Evolutionary conservation across 116 monocot species (phyloP), one percentile per base, ranked within the genome.

Genomic region (Zostera marina): DNA sequence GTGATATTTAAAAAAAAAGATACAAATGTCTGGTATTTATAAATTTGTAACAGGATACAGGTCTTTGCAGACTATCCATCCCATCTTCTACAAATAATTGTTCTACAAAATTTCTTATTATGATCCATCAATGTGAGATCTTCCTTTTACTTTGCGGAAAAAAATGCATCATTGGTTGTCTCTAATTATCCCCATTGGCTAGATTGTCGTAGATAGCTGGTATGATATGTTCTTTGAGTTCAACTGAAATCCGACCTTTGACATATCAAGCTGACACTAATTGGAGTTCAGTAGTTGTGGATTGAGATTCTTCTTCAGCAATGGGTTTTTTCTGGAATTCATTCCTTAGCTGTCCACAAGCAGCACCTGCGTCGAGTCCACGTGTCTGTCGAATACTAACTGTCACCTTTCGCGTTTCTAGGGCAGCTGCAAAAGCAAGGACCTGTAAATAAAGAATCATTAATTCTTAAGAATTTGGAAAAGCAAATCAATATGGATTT

Each of bases 291-390:
- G 48, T 16, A 1, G 17, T 17, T 2, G 17, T 17, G 2, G 11
- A 16, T 32, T 32, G 32, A n/a, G 80, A 25, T 9, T 64, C 21
- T 9, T 64, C 21, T 21, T 76, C 74, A 15, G 63, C 32, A 0
- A 92, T 42, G 25, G 96, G 96, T 8, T 32, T 76, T 64, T 85
- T 90, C 74, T 98, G 96, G 58, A 89, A 89, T 22, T 89, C 86
- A 65, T 90, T 98, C 56, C 96, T 79, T 6, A 96, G 80, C 67
- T 96, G 96, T 21, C 96, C 96, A 64, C 96, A 96, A 17, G 96
- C 96, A 9, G 96, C 96, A 61, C 78, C 80, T 17, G 85, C 96
- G 59, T 96, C 96, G 22, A 96, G 96, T n/a, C 96, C 96, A 8
- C 96, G 81, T 8, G 89, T 89, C 54, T 89, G 79, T 14, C 96